Evolutionary conservation across 2,329 filamentous ascomycete genomes (phyloP).

Genomic region (Alternaria viburni): DNA sequence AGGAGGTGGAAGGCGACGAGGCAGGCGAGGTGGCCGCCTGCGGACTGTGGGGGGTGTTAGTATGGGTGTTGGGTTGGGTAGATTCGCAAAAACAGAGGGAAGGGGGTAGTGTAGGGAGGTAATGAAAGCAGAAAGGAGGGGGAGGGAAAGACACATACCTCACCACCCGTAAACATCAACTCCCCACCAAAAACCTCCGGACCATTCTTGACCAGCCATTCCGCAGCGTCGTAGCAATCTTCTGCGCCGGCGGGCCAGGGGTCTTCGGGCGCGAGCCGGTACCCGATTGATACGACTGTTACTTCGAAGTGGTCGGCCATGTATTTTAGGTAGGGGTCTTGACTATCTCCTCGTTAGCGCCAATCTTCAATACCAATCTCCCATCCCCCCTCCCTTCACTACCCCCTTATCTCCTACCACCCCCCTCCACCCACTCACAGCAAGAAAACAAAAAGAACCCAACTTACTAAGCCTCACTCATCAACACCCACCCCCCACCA

Average conservation of each 20-base stretch:
- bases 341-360: constrained; percentile 28
- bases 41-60: constrained; percentile 48
- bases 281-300: constrained; percentile 63
- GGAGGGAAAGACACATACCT: constrained; percentile 39
- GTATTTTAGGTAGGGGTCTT: constrained; percentile 57
- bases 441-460: no score
- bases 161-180: constrained; percentile 51
- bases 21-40: constrained; percentile 59
- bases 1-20: constrained; percentile 58
- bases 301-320: constrained; percentile 58
- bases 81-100: background rate
- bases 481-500: constrained; percentile 58
- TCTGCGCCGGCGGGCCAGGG: constrained; percentile 62
- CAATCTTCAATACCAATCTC: no score
- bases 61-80: background rate
- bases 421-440: no score
- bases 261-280: constrained; percentile 65
- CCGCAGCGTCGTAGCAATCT: constrained; percentile 64
- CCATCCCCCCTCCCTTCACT: no score
- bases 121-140: background rate
- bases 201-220: constrained; percentile 59
- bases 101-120: background rate
- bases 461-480: constrained; percentile 42
- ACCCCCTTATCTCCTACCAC: no score
- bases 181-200: constrained; percentile 51